Evolutionary conservation across 2,329 filamentous ascomycete genomes (phyloP), one percentile per base, ranked within the genome.

Genomic region (Thielaviopsis euricoi): DNA sequence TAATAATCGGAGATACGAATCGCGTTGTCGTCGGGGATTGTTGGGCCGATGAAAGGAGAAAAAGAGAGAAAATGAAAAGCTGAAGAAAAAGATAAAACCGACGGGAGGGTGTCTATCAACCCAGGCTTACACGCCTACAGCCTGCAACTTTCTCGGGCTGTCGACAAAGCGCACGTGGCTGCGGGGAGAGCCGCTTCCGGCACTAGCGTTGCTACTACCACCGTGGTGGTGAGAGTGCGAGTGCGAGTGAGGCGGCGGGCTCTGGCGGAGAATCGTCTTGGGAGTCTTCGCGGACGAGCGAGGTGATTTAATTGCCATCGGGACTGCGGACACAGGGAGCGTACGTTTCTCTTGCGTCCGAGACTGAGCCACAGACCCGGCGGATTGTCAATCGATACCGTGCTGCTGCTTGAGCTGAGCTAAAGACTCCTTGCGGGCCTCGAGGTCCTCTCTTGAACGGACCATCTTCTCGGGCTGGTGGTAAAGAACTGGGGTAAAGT

Each of bases 321-420:
- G 58, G 52, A 51, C 56, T 55, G 58, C 55, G 48, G 55, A 58
- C 58, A 57, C 55, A 57, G 58, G 52, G 51, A 57, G 49, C 54
- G 58, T 60, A 60, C 50, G 58, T 60, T 60, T 60, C 58, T 60
- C 58, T 46, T 56, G 48, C 50, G 55, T 58, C 58, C 56, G 55
- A 69, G 70, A 69, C 67, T 71, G 68, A 57, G 78, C 79, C 70
- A 72, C 76, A 80, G 80, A 74, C 81, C 81, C 81, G 81, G 85
- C 81, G 78, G 77, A 80, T 81, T 82, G 82, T 91, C 89, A 98
- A 84, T 96, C 91, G 80, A 97, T 96, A 71, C 90, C 91, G 74
- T 98, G 89, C 74, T 97, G 88, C 70, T 86, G 83, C 78, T 98
- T 98, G 76, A 97, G 84, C 77, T 89, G 87, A 81, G 95, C 91